Percentiles rank a stretch among this genome's conserved stretches.
phyloP scores from a whole-genome alignment of 2,329 filamentous ascomycete species.

The Phyllosticta paracitricarpa region DNA sequence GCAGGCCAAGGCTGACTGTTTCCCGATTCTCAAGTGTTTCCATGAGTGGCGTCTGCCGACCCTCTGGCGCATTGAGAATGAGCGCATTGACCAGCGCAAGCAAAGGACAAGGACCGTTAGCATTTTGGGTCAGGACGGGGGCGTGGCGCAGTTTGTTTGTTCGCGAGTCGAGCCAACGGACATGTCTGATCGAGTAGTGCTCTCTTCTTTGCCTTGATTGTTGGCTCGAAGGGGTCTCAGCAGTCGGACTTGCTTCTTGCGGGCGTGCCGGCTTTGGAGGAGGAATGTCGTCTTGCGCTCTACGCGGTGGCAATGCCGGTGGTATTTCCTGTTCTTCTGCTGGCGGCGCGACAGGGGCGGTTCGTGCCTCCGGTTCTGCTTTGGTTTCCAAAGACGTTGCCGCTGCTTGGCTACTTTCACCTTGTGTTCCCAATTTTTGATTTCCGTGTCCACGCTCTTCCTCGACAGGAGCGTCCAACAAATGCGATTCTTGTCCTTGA shows the following conservation, averaged over 20 bases:
- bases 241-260: conserved; percentile 14
- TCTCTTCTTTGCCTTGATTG: conserved; percentile 48
- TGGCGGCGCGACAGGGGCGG: conserved; percentile 4
- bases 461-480: not conserved
- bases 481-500: not conserved
- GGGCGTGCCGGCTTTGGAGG: conserved; percentile 22
- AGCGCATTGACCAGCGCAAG: conserved; percentile 90
- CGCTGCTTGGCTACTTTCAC: not conserved
- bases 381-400: not conserved
- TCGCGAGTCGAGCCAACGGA: conserved; percentile 67
- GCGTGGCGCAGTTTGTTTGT: conserved; percentile 59
- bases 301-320: conserved; percentile 24
- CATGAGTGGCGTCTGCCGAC: conserved; percentile 59
- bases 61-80: conserved; percentile 66
- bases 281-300: conserved; percentile 21
- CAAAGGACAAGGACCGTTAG: conserved; percentile 87
- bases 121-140: conserved; percentile 84
- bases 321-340: conserved; percentile 10
- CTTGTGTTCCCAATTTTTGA: not conserved
- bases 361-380: conserved; percentile 11
- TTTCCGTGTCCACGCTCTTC: not conserved
- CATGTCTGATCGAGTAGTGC: conserved; percentile 87
- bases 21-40: conserved; percentile 71
- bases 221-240: conserved; percentile 18
- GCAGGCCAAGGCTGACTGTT: conserved; percentile 73